Conservation (phyloP, 2,329 filamentous ascomycete species). For the Aspergillus intermedius region DNA sequence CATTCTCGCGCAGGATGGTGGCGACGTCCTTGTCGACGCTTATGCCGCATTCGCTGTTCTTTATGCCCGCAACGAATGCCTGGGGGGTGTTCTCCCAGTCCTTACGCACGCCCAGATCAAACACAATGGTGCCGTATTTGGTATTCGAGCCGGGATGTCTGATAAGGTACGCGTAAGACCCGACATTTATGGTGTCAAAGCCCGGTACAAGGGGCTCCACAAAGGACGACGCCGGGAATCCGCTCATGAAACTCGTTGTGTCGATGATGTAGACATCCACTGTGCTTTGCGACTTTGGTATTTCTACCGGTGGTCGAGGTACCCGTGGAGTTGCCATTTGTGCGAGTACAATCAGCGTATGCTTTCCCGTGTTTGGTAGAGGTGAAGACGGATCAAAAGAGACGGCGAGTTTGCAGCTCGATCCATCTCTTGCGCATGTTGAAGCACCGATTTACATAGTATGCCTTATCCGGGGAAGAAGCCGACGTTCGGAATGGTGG, state of each 20-base stretch:
- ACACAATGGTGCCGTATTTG: slow-evolving; percentile 8
- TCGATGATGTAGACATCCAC: neutral
- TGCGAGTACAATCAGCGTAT: neutral
- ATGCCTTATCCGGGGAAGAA: neutral
- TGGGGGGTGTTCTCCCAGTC: slow-evolving; percentile 19
- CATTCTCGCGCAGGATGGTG: slow-evolving; percentile 18
- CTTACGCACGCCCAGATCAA: slow-evolving; percentile 28
- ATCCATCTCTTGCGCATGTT: neutral
- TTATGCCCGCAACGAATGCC: neutral
- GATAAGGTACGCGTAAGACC: neutral
- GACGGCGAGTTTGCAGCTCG: neutral
- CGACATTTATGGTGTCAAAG: neutral
- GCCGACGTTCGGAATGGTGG: neutral
- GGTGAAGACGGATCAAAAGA: neutral
- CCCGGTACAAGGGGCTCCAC: neutral
- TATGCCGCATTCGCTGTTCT: slow-evolving; percentile 2
- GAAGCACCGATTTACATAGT: neutral
- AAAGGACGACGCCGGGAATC: neutral
- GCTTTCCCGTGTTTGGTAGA: neutral
- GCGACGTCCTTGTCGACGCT: slow-evolving; percentile 17
- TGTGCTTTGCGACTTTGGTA: neutral
- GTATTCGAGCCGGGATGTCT: neutral
- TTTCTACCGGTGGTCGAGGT: neutral
- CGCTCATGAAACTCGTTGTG: neutral
- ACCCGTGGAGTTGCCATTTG: neutral